Percentiles rank a stretch among this genome's conserved stretches.
These are phyloP conservation scores for Solanum pimpinellifolium DNA, from an alignment of 257 asterid genomes.

Conservation along the genomic window DNA sequence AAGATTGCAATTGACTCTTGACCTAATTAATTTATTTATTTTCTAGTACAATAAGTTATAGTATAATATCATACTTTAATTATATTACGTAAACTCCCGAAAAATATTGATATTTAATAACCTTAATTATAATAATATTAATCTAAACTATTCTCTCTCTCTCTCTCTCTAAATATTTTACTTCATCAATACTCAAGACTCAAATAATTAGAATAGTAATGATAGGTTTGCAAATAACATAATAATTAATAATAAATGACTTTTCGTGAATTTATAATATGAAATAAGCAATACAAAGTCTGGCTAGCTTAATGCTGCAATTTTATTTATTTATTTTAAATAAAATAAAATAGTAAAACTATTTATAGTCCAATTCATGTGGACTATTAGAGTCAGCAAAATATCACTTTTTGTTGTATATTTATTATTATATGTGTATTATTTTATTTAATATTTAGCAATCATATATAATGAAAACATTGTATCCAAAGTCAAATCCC, in stretches of 20 bases:
- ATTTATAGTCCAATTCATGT: not conserved
- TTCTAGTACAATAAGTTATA: not conserved
- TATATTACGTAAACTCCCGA: not conserved
- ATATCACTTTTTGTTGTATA: not conserved
- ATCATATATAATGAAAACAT: not conserved
- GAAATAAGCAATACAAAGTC: not conserved
- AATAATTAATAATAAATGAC: not conserved
- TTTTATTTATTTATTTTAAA: not conserved
- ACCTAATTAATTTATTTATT: not conserved
- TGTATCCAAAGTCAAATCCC: not conserved
- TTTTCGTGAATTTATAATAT: not conserved
- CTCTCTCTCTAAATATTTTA: not conserved
- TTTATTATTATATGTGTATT: not conserved
- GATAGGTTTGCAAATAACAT: not conserved
- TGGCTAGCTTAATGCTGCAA: not conserved
- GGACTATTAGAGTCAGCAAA: not conserved
- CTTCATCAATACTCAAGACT: not conserved
- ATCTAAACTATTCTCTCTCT: not conserved
- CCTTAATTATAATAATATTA: not conserved
- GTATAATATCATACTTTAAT: not conserved
- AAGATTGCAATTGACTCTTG: not conserved
- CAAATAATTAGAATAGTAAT: not conserved
- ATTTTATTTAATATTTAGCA: not conserved
- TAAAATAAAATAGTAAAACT: not conserved
- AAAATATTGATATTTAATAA: not conserved